phyloP scores from a whole-genome alignment of 805 yeast species.

The Candida sonorensis region DNA sequence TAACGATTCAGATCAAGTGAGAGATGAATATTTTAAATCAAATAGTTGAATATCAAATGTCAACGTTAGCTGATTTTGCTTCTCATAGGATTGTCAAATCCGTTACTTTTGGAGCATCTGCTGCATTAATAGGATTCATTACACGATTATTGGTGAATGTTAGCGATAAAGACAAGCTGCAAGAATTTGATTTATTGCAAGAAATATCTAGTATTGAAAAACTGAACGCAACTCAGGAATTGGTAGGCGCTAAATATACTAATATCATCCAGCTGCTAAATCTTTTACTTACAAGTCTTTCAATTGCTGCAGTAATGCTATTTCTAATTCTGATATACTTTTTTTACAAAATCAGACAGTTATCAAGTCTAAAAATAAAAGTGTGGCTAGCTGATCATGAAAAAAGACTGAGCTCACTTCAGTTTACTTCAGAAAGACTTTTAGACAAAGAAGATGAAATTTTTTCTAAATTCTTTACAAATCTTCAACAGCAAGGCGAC shows the following conservation, averaged over 20 bases:
- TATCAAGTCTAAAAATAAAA: constrained; percentile 3
- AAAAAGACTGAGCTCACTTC: constrained; percentile 7
- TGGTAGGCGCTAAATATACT: constrained; percentile 6
- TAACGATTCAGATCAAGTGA: too few relatives aligned
- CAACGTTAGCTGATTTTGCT: constrained; percentile 3
- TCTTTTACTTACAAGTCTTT: constrained; percentile 4
- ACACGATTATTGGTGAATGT: constrained; percentile 9
- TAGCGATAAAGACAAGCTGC: constrained; percentile 3
- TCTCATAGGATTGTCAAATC: constrained; percentile 12
- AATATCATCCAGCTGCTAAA: constrained; percentile 10
- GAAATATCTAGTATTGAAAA: constrained; percentile 13
- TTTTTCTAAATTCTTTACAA: constrained; percentile 5
- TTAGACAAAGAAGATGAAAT: constrained; percentile 15
- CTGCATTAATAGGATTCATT: constrained; percentile 14
- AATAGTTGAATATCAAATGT: too few relatives aligned
- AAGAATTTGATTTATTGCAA: constrained; percentile 7
- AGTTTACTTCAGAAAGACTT: constrained; percentile 11
- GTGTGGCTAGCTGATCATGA: constrained; percentile 6
- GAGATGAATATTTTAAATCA: too few relatives aligned
- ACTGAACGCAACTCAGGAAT: constrained; percentile 7
- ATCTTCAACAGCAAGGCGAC: constrained; percentile 7
- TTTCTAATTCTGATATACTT: constrained; percentile 1
- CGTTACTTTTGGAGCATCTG: constrained; percentile 13
- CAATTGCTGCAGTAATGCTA: neutral
- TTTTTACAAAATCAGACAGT: constrained; percentile 1